A percentile compares a stretch with the other conserved stretches of the same genome.
Conservation (phyloP, 768 basidiomycete species). For the Kwoniella pini region DNA sequence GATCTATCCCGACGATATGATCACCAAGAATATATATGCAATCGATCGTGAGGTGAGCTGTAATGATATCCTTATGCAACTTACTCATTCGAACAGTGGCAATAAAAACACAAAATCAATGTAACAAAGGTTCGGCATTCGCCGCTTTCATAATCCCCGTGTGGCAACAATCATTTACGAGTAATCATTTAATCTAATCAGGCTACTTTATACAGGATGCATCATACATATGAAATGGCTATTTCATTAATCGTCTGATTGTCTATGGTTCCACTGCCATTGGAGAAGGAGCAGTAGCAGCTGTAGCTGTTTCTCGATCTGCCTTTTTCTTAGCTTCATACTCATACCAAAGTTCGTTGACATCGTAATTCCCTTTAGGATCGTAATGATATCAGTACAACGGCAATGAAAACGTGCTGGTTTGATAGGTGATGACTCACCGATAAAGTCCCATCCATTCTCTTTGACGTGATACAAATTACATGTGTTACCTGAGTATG, state of each 20-base stretch:
- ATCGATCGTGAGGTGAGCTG: no score
- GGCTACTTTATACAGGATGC: conserved; percentile 8
- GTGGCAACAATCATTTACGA: conserved; percentile 3
- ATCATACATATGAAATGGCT: neutral
- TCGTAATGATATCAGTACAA: neutral
- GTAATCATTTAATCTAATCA: no score
- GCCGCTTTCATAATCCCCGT: conserved; percentile 4
- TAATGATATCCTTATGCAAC: no score
- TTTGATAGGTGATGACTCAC: conserved; percentile 59
- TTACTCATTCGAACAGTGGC: neutral
- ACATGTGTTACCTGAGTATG: conserved; percentile 67
- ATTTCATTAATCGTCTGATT: neutral
- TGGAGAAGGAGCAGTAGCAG: conserved; percentile 22
- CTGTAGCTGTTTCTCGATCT: conserved; percentile 26
- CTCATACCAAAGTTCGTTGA: conserved; percentile 87
- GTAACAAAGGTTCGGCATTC: neutral
- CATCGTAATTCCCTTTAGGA: conserved; percentile 80
- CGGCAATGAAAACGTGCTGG: no score
- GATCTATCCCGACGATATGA: no score
- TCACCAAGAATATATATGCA: no score
- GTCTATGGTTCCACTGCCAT: conserved; percentile 30
- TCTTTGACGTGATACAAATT: conserved; percentile 96
- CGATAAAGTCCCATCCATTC: conserved; percentile 93
- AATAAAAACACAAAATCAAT: neutral
- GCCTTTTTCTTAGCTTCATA: conserved; percentile 54